A percentile compares a stretch with the other conserved stretches of the same genome.
phyloP scores from a whole-genome alignment of 2,329 filamentous ascomycete species.

The Cladosporium sphaerospermum region DNA sequence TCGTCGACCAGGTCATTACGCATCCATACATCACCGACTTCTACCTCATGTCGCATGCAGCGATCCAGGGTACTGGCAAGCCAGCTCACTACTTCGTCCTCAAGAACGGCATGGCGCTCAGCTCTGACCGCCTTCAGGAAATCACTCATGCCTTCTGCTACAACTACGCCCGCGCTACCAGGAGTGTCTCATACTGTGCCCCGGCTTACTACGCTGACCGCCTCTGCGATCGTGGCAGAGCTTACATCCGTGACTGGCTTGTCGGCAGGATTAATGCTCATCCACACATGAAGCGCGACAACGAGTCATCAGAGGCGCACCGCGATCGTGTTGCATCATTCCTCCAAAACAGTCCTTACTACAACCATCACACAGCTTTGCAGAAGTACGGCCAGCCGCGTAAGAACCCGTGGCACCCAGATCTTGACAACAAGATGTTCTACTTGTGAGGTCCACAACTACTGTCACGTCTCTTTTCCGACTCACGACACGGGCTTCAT shows the following conservation, averaged over 20 bases:
- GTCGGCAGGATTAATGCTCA: not conserved
- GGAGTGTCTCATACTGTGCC: constrained; percentile 28
- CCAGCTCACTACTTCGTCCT: constrained; percentile 69
- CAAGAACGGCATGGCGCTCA: not conserved
- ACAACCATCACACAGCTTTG: not conserved
- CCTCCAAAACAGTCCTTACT: not conserved
- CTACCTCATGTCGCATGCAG: constrained; percentile 18
- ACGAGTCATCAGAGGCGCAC: not conserved
- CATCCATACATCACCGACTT: constrained; percentile 15
- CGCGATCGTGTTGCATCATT: not conserved
- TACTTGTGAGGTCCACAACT: not conserved
- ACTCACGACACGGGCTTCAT: not conserved
- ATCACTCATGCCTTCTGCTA: constrained; percentile 25
- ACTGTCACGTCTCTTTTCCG: not conserved
- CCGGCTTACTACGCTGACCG: constrained; percentile 35
- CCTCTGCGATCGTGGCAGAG: constrained; percentile 31
- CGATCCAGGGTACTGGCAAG: constrained; percentile 67
- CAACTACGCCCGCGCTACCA: constrained; percentile 27
- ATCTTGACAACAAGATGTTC: constrained; percentile 9
- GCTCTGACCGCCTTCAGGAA: not conserved
- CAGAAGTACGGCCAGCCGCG: not conserved
- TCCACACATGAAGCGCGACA: not conserved
- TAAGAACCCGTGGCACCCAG: constrained; percentile 11
- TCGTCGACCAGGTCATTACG: constrained; percentile 16
- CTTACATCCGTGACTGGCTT: constrained; percentile 15